These are phyloP conservation scores for Penicillium expansum DNA, from an alignment of 2,329 filamentous ascomycete genomes.

Conservation along the genomic window DNA sequence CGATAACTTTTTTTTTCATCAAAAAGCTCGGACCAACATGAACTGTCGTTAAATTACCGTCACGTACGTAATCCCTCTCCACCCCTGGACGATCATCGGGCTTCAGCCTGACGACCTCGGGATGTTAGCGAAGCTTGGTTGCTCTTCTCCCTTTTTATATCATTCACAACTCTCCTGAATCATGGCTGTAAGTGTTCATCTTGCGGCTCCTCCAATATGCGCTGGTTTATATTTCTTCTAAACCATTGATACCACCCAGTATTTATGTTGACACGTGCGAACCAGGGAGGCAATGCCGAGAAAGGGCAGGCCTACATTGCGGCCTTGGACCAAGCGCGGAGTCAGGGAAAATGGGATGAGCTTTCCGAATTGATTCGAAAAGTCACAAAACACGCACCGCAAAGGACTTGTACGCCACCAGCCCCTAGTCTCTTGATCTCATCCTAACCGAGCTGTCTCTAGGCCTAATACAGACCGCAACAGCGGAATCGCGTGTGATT, in stretches of 20 bases:
- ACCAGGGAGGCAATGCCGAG: slow-evolving; percentile 53
- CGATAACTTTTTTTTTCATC: slow-evolving; percentile 21
- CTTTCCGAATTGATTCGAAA: slow-evolving; percentile 89
- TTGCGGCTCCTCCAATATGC: slow-evolving; percentile 8
- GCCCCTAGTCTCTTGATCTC: slow-evolving; percentile 13
- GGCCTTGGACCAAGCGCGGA: slow-evolving; percentile 80
- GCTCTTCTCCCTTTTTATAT: slow-evolving; percentile 17
- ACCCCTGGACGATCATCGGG: slow-evolving; percentile 28
- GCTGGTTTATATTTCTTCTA: slow-evolving; percentile 5
- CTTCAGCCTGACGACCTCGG: slow-evolving; percentile 6
- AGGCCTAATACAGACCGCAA: slow-evolving; percentile 70
- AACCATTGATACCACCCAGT: slow-evolving; percentile 12
- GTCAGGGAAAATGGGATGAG: slow-evolving; percentile 80
- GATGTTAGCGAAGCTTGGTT: slow-evolving; percentile 9
- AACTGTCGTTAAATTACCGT: slow-evolving; percentile 29
- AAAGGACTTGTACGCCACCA: slow-evolving; percentile 67
- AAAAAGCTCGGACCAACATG: slow-evolving; percentile 33
- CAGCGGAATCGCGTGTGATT: slow-evolving; percentile 65
- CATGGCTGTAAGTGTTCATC: slow-evolving; percentile 22
- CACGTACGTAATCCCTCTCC: slow-evolving; percentile 20
- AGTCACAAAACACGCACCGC: slow-evolving; percentile 87
- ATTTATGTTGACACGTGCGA: slow-evolving; percentile 21
- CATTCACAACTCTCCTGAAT: slow-evolving; percentile 15
- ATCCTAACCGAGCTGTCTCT: slow-evolving; percentile 20
- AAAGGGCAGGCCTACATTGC: slow-evolving; percentile 82